Conservation (phyloP, 1,284 basidiomycete species). For the Sutorius eximius region DNA sequence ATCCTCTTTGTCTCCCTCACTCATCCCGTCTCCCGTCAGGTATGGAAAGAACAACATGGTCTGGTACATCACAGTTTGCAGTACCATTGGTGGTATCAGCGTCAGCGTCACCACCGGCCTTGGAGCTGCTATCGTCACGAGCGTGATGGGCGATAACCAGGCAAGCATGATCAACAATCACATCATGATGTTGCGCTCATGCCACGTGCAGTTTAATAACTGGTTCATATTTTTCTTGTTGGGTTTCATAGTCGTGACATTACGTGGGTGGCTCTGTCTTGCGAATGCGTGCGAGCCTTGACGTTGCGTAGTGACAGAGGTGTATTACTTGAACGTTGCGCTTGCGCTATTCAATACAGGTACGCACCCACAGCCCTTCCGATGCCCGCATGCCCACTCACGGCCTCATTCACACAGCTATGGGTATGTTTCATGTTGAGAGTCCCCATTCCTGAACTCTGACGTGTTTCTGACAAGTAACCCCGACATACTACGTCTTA, state of each 20-base stretch:
- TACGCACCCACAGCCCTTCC: constrained; percentile 32
- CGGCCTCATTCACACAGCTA: constrained; percentile 49
- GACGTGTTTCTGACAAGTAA: constrained; percentile 49
- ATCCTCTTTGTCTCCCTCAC: background rate
- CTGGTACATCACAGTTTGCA: constrained; percentile 93
- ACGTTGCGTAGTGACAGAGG: constrained; percentile 68
- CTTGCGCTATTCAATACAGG: constrained; percentile 94
- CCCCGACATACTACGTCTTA: constrained; percentile 86
- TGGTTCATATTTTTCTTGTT: constrained; percentile 91
- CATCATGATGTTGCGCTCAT: background rate
- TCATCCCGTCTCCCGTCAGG: constrained; percentile 29
- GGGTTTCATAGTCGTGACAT: constrained; percentile 81
- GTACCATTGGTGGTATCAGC: constrained; percentile 94
- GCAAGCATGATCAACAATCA: constrained; percentile 37
- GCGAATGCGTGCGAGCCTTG: constrained; percentile 20
- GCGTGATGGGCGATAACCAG: constrained; percentile 85
- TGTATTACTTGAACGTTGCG: constrained; percentile 96
- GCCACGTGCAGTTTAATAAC: constrained; percentile 56
- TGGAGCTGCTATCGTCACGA: constrained; percentile 87
- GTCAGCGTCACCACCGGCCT: constrained; percentile 96
- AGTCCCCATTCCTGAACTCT: constrained; percentile 10
- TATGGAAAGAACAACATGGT: constrained; percentile 95
- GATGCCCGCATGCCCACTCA: constrained; percentile 5
- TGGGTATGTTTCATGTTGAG: constrained; percentile 53
- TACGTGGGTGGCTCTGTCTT: constrained; percentile 49